These are phyloP conservation scores for Saccharomyces hybrid DNA, from an alignment of 1,139 yeast genomes.

Conservation along the genomic window DNA sequence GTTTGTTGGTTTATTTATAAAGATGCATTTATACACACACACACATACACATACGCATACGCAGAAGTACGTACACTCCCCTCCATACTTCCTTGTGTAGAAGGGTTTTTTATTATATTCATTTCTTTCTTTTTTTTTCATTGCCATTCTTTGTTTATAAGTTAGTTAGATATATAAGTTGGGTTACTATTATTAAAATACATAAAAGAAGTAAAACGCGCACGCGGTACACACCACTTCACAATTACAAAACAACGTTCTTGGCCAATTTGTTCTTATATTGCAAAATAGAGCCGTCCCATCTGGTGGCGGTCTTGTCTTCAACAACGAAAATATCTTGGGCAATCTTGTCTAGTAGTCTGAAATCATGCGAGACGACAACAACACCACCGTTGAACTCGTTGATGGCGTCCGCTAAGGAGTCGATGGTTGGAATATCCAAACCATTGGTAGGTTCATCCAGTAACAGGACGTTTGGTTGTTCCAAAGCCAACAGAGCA, in stretches of 20 bases:
- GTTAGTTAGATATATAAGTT: neutral
- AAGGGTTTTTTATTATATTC: neutral
- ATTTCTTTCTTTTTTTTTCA: neutral
- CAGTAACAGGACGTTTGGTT: constrained; percentile 86
- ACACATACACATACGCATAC: neutral
- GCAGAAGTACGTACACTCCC: neutral
- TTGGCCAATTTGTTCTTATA: constrained; percentile 91
- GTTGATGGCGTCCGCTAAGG: constrained; percentile 92
- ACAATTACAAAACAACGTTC: constrained; percentile 60
- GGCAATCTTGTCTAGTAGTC: constrained; percentile 93
- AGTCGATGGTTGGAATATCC: constrained; percentile 96
- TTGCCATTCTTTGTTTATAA: neutral
- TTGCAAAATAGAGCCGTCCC: constrained; percentile 87
- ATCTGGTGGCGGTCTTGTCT: constrained; percentile 86
- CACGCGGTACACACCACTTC: neutral
- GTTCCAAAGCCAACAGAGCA: constrained; percentile 88
- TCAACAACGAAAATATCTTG: constrained; percentile 95
- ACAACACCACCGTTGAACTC: constrained; percentile 96
- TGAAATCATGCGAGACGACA: constrained; percentile 98
- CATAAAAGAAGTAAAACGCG: neutral
- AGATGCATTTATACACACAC: neutral
- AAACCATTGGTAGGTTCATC: constrained; percentile 99
- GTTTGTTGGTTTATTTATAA: neutral
- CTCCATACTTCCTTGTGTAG: neutral
- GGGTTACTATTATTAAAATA: neutral